Percentiles rank a stretch among this genome's conserved stretches.
Conservation (phyloP, 768 basidiomycete genomes). For the Leccinum variicolor region DNA sequence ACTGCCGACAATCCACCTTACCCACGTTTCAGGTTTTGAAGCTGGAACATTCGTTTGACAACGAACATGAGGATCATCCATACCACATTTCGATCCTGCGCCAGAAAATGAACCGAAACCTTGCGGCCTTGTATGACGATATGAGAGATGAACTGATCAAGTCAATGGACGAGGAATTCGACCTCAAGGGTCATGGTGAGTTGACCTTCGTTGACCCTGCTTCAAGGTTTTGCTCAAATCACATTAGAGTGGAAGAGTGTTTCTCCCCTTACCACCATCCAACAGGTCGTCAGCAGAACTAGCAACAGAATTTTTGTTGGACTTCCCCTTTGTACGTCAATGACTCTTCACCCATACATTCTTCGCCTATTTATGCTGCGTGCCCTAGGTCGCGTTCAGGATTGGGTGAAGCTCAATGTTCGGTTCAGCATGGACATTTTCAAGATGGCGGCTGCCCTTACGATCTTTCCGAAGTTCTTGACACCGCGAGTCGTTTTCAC, state of each 20-base stretch:
- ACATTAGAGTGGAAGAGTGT: constrained; percentile 14
- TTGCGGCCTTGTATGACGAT: constrained; percentile 36
- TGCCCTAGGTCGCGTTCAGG: constrained; percentile 12
- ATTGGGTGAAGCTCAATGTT: constrained; percentile 32
- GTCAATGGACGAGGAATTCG: constrained; percentile 39
- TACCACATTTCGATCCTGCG: constrained; percentile 34
- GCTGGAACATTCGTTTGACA: constrained; percentile 35
- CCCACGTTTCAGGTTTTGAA: constrained; percentile 32
- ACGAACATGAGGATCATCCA: constrained; percentile 23
- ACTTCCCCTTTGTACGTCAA: constrained; percentile 14
- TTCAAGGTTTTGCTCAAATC: not conserved
- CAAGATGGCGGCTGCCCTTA: constrained; percentile 15
- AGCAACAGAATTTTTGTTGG: constrained; percentile 12
- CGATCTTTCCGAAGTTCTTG: constrained; percentile 31
- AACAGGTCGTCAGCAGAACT: constrained; percentile 6
- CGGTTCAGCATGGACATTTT: constrained; percentile 20
- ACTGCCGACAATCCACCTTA: not conserved
- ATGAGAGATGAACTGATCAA: constrained; percentile 41
- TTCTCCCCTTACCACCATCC: not conserved
- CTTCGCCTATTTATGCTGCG: not conserved
- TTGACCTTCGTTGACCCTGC: not conserved
- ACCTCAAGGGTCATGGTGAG: constrained; percentile 17
- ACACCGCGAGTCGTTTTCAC: constrained; percentile 25
- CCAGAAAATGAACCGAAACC: constrained; percentile 33
- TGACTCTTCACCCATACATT: not conserved